Evolutionary conservation across 225 moss, liverwort and hornwort genomes (phyloP).

Genomic region (Pseudoscleropodium purum): DNA sequence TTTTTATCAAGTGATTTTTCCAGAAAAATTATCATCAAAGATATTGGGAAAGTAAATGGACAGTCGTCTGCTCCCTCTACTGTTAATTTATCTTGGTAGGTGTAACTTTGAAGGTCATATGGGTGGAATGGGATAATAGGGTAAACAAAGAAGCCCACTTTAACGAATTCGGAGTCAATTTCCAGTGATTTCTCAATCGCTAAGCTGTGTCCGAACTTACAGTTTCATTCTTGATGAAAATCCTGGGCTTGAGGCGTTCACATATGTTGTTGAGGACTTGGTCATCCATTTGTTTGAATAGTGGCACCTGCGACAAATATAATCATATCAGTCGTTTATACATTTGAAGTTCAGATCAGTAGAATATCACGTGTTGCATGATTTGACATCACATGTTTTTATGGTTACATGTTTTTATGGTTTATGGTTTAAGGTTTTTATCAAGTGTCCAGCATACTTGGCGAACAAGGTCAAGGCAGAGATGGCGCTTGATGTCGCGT

Average conservation of each 20-base stretch:
- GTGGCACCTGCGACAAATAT: constrained; percentile 43
- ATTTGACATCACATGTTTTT: background rate
- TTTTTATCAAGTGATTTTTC: background rate
- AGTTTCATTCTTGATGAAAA: constrained; percentile 35
- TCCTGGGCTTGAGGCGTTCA: constrained; percentile 32
- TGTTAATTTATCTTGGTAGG: background rate
- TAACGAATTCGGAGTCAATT: background rate
- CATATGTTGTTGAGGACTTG: constrained; percentile 48
- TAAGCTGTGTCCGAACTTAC: constrained; percentile 3
- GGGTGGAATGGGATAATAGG: background rate
- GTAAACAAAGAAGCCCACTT: background rate
- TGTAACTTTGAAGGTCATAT: background rate
- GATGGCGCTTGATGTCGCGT: constrained; percentile 74
- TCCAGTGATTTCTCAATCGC: background rate
- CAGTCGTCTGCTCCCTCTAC: background rate
- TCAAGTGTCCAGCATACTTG: constrained; percentile 26
- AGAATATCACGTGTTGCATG: background rate
- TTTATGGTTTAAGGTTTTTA: background rate
- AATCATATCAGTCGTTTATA: background rate
- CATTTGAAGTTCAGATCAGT: background rate
- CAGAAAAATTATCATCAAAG: background rate
- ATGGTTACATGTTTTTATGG: background rate
- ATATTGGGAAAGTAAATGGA: background rate
- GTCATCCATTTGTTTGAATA: constrained; percentile 59
- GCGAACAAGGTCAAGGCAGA: constrained; percentile 75